Base-by-base conservation (phyloP, 1,139 yeast genomes). In the Suhomyces panamericanus region DNA sequence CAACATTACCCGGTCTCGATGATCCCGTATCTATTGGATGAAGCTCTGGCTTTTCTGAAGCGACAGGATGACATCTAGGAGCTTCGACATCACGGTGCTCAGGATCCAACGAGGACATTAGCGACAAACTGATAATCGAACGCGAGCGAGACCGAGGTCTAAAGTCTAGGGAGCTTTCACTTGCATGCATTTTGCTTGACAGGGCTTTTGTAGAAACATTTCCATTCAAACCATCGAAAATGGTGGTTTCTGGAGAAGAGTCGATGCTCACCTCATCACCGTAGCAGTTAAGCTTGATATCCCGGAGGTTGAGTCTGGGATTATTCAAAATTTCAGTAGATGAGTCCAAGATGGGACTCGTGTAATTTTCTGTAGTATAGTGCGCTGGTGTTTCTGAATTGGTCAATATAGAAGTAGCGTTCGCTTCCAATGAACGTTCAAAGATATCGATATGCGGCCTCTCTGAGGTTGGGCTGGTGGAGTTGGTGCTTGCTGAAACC, bases 301-400 rank as follows among this genome's bases (percentile, higher is more conserved):
- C 55, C 15, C 59, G 54, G 37, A 56, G 50, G 41, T 63, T 62
- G 9, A 62, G 53, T n/a, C 55, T 49, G 12, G 71, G 71, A 42
- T 66, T 58, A 28, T 58, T 52, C 22, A 65, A 46, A 34, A 65
- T 59, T 45, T 66, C 70, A 1, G 70, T 56, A 16, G 70, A 63
- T 16, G 66, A 56, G 47, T 67, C 71, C 41, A 67, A 53, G 8
- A 64, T 62, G 6, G 72, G 72, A 32, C 61, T 60, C 14, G 64
- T 56, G 41, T 54, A 66, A 46, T 67, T 66, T 41, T 66, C 70
- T 14, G 59, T 56, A 34, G 55, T 60, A 49, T 58, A 64, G 44
- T 65, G 69, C 27, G 52, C 44, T 4, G 69, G 68, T 14, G 56
- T 50, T 42, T 48, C 57, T 32, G 57, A 53, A 32, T 49, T 50